Evolutionary conservation across 2,329 filamentous ascomycete species (phyloP), one percentile per base, ranked within the genome.

Genomic region (Colletotrichum abscissum): DNA sequence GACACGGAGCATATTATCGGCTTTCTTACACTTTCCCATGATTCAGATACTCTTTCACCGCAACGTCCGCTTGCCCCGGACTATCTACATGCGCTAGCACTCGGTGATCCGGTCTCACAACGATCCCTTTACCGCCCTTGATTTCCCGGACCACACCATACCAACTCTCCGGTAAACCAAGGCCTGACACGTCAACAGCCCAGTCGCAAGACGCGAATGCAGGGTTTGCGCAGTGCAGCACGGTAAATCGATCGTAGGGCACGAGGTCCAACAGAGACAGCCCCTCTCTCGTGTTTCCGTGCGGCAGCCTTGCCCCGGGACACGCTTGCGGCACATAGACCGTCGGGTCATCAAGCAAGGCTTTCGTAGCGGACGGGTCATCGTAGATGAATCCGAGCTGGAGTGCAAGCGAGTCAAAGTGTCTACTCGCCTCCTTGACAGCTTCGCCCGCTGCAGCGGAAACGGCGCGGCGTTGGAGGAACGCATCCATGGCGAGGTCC

Each of bases 331-430:
- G 69, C 14, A 59, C 42, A 38, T 72, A 72, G 5, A n/a, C 6
- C 14, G 42, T 55, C 42, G 69, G 65, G 5, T 63, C 54, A 14
- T 72, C 54, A 26, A 72, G 65, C 58, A 72, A 58, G n/a, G 5
- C 54, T 9, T 9, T 19, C 28, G 65, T 69, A 5, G 22, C 4
- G 3, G 59, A 49, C 2, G 54, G 58, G 8, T 72, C 66, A 30
- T 69, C 65, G 35, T 72, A 72, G 9, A 69, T 28, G 30, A 69
- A 69, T 9, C 69, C 69, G n/a, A 72, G 38, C 54, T 72, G 69
- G 42, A 72, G 69, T 19, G 65, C 69, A 22, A 72, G 54, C 14
- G 66, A 72, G 54, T 72, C 59, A 55, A 72, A 72, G 42, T 72
- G 65, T 19, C 42, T 63, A 58, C 69, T 69, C 42, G 69, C 65